Evolutionary conservation across 768 basidiomycete genomes (phyloP).

Genomic region (Lactifluus echinatus): DNA sequence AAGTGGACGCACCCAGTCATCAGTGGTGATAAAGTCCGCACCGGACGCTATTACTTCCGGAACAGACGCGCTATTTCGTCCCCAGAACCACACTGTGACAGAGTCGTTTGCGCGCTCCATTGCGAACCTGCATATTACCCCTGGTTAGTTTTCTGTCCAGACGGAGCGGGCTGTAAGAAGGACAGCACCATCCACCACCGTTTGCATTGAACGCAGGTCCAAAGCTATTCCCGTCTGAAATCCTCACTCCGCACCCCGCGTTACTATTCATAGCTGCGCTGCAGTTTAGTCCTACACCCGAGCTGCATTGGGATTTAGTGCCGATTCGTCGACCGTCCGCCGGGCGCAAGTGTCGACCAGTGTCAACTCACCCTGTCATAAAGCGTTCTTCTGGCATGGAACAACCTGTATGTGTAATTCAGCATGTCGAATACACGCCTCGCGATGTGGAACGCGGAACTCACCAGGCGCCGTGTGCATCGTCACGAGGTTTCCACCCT

Average conservation of each 20-base stretch:
- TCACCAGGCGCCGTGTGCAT: conserved; percentile 44
- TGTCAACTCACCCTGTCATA: conserved; percentile 38
- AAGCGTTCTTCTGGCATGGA: conserved; percentile 40
- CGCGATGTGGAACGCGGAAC: neutral
- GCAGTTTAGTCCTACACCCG: conserved; percentile 38
- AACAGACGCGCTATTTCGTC: conserved; percentile 21
- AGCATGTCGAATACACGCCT: neutral
- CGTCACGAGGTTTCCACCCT: conserved; percentile 41
- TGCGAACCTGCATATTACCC: conserved; percentile 24
- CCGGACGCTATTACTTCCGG: conserved; percentile 18
- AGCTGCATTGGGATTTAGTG: conserved; percentile 10
- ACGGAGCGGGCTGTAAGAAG: neutral
- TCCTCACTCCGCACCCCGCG: conserved; percentile 45
- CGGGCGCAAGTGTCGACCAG: too few relatives aligned
- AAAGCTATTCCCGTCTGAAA: conserved; percentile 35
- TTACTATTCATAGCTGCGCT: conserved; percentile 41
- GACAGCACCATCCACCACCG: conserved; percentile 51
- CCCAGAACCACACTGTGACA: conserved; percentile 34
- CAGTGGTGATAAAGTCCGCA: conserved; percentile 15
- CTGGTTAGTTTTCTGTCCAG: neutral
- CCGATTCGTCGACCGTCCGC: neutral
- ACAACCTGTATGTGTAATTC: conserved; percentile 32
- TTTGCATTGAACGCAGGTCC: conserved; percentile 49
- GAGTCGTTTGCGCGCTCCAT: conserved; percentile 23
- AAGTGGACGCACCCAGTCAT: conserved; percentile 19